phyloP scores from a whole-genome alignment of 768 basidiomycete species.

The Leucocoprinus leucothites region DNA sequence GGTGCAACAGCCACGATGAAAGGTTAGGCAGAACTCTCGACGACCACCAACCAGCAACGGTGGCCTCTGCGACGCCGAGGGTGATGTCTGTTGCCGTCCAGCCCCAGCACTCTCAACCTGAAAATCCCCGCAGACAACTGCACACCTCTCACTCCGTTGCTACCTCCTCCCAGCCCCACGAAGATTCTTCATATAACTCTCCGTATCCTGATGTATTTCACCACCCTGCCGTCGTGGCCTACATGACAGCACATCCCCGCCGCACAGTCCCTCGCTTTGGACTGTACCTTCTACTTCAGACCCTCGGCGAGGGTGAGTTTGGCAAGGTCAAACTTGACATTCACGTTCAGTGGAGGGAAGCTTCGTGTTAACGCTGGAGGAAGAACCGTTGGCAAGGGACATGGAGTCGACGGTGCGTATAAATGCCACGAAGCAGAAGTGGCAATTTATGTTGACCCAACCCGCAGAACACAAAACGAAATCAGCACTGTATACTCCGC shows the following conservation, averaged over 20 bases:
- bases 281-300: conserved; percentile 96
- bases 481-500: too few relatives aligned
- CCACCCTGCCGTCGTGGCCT: conserved; percentile 54
- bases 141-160: conserved; percentile 75
- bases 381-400: too few relatives aligned
- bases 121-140: conserved; percentile 46
- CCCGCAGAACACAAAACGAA: too few relatives aligned
- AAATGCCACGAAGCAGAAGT: too few relatives aligned
- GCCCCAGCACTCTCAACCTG: conserved; percentile 35
- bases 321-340: conserved; percentile 99
- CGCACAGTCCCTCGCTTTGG: conserved; percentile 93
- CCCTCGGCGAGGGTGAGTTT: too few relatives aligned
- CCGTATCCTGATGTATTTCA: conserved; percentile 70
- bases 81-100: conserved; percentile 60
- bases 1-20: too few relatives aligned
- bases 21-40: too few relatives aligned
- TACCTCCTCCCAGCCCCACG: too few relatives aligned
- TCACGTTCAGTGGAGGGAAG: conserved; percentile 89
- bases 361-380: too few relatives aligned
- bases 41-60: too few relatives aligned
- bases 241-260: conserved; percentile 75
- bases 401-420: conserved; percentile 86
- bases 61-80: conserved; percentile 31
- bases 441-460: too few relatives aligned
- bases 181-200: conserved; percentile 31